phyloP scores from a whole-genome alignment of 2,329 filamentous ascomycete genomes.

The Didymella pinodella region DNA sequence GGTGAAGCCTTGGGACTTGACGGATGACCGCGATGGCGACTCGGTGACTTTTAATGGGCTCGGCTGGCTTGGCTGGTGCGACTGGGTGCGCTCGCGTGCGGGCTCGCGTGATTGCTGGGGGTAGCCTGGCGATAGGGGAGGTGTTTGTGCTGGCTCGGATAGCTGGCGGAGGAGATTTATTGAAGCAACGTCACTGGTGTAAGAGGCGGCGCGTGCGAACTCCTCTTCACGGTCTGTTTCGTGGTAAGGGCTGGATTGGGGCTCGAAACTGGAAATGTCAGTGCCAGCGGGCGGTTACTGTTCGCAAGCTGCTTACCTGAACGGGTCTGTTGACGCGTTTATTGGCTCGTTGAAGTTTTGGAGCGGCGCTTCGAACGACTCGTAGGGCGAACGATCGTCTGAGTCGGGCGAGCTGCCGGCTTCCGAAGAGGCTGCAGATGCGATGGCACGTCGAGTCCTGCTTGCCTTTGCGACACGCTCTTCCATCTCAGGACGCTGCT shows the following conservation, averaged over 20 bases:
- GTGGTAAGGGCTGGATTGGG: constrained; percentile 40
- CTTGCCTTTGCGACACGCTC: constrained; percentile 65
- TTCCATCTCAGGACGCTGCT: constrained; percentile 67
- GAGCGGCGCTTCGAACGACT: constrained; percentile 37
- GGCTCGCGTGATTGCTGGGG: constrained; percentile 41
- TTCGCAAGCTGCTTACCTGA: constrained; percentile 36
- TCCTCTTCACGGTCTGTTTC: constrained; percentile 31
- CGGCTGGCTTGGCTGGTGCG: constrained; percentile 35
- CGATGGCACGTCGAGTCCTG: constrained; percentile 57
- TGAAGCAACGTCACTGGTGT: constrained; percentile 40
- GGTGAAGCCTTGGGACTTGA: constrained; percentile 49
- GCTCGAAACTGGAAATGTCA: constrained; percentile 43
- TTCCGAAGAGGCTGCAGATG: constrained; percentile 44
- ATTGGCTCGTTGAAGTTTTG: constrained; percentile 42
- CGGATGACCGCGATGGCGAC: constrained; percentile 45
- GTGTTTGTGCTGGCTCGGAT: constrained; percentile 45
- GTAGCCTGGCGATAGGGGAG: constrained; percentile 48
- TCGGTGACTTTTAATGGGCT: constrained; percentile 42
- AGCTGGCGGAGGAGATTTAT: constrained; percentile 49
- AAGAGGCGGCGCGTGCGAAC: constrained; percentile 42
- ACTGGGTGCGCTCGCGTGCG: constrained; percentile 24
- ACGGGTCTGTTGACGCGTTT: constrained; percentile 42
- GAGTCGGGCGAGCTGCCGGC: constrained; percentile 47
- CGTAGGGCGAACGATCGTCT: constrained; percentile 39
- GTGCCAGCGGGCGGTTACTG: not conserved